Conservation (phyloP, 2,329 filamentous ascomycete genomes). For the Cylindrodendrum hubeiense region DNA sequence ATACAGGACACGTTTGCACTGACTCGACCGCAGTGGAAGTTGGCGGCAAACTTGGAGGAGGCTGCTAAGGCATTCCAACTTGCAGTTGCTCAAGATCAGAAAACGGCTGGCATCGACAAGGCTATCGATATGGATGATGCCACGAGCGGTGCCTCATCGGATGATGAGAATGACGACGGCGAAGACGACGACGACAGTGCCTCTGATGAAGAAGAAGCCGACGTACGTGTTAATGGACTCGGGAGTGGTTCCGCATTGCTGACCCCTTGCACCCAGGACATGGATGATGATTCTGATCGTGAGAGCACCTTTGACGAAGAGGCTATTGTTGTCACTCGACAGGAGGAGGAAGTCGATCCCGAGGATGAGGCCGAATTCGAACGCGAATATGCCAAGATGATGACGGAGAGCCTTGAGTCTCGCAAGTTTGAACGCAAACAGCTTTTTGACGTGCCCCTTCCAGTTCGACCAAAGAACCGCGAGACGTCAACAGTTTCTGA, state of each 20-base stretch:
- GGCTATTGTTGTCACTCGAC: constrained; percentile 89
- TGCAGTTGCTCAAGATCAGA: constrained; percentile 91
- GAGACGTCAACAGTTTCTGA: constrained; percentile 60
- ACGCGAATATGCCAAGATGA: constrained; percentile 97
- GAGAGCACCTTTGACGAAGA: constrained; percentile 84
- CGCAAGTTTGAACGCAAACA: constrained; percentile 96
- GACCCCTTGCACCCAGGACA: constrained; percentile 54
- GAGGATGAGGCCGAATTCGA: constrained; percentile 98
- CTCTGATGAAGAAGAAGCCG: constrained; percentile 69
- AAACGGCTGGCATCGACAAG: constrained; percentile 79
- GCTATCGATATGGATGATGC: constrained; percentile 78
- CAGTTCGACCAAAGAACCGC: constrained; percentile 80
- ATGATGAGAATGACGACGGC: constrained; percentile 79
- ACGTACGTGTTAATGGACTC: constrained; percentile 54
- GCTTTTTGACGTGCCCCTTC: constrained; percentile 96
- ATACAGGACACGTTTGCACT: constrained; percentile 91
- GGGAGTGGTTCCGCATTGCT: neutral
- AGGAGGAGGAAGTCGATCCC: constrained; percentile 90
- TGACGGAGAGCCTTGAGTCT: constrained; percentile 96
- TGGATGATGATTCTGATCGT: constrained; percentile 61
- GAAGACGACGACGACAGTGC: constrained; percentile 72
- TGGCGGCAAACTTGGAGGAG: constrained; percentile 84
- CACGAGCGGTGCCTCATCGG: constrained; percentile 77
- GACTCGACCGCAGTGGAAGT: constrained; percentile 92
- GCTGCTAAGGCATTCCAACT: constrained; percentile 86